Conservation (phyloP, 495 filamentous ascomycete genomes). For the Filosporella fistucella region DNA sequence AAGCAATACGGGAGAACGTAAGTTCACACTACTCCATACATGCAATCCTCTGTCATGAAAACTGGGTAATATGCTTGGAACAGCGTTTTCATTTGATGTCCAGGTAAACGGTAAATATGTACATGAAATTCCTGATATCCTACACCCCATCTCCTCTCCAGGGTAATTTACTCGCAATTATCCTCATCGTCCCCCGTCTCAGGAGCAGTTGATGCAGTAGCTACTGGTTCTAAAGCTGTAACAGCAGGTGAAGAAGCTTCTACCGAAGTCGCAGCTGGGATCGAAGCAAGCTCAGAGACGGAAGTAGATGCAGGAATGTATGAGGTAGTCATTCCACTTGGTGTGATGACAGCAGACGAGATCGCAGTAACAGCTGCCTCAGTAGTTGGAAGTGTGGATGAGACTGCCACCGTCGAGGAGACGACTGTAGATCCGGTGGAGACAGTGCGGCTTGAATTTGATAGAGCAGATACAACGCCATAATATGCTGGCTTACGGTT, state of each 20-base stretch:
- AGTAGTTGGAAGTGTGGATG: neutral
- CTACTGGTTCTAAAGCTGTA: neutral
- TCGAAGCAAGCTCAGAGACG: neutral
- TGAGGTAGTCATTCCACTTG: constrained; percentile 1
- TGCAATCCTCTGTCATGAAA: too few species aligned
- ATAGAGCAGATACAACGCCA: constrained; percentile 27
- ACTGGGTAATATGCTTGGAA: too few species aligned
- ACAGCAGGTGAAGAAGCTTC: neutral
- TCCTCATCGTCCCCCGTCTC: neutral
- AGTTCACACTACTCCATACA: too few species aligned
- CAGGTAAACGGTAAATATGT: neutral
- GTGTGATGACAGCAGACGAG: neutral
- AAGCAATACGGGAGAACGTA: too few species aligned
- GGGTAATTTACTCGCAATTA: neutral
- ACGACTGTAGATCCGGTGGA: neutral
- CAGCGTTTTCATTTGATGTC: too few species aligned
- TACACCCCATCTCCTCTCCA: neutral
- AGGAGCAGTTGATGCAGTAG: neutral
- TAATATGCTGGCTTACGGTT: constrained; percentile 52
- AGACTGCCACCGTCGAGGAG: neutral
- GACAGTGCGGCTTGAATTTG: neutral
- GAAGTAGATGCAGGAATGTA: neutral
- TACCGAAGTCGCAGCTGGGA: neutral
- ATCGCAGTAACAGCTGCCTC: neutral
- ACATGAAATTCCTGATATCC: neutral